Base-by-base conservation (phyloP, 768 basidiomycete genomes). In the Cyathus striatus region DNA sequence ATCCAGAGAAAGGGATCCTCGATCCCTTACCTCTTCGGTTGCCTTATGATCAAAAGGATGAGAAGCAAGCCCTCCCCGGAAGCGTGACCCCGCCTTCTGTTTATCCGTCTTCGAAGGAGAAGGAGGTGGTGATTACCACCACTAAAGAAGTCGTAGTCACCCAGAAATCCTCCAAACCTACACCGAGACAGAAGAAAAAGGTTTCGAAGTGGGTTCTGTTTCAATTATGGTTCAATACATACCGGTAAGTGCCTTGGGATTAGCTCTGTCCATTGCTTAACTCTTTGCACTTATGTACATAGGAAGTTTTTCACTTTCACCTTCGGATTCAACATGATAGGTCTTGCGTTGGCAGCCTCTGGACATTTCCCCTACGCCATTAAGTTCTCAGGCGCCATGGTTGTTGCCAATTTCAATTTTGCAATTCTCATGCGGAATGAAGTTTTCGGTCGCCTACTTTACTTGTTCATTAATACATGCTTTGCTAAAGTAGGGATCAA, bases 381-480 rank as follows among this genome's bases (percentile, higher is more conserved):
- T 3, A 66, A 65, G 47, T 81, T 78, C 53, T 70, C 75, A 9
- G 81, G 84, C 49, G 81, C 83, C 27, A 70, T 87, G 53, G 82
- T 80, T 6, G 68, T 84, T 5, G 86, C 80, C 0, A 89, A 89
- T 49, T 63, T 89, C 54, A 81, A 81, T 57, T 69, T 83, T 38
- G 75, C 83, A 4, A 76, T 88, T 40, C 68, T 88, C 22, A 79
- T 88, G 75, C 73, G 86, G 9, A 89, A 88, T 54, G 86, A 89
- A 49, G 71, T 86, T 10, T 88, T 89, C 45, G 82, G 84, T 20
- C 83, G 86, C 23, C 49, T 78, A 27, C 58, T 89, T 16, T 89
- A 86, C 55, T 57, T 71, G 42, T 61, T 83, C 40, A 73, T 84
- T 47, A 89, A 86, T 58, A 82, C 78, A 0, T 63, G 60, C 47